Base-by-base conservation (phyloP, 345 rosid species). In the Erysimum cheiranthoides region DNA sequence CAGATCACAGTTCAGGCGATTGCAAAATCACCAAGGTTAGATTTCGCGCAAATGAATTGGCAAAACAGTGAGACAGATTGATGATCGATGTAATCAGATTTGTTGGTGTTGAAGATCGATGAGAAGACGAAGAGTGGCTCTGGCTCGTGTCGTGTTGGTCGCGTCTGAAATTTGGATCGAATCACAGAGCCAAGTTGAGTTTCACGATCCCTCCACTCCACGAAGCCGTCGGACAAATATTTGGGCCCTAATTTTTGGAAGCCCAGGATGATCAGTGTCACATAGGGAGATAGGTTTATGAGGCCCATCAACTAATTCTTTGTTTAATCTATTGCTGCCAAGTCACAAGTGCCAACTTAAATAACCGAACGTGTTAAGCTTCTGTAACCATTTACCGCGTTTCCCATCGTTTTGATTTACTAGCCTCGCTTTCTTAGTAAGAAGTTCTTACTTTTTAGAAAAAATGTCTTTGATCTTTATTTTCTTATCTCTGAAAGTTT, bases 1-100 rank as follows among this genome's bases (percentile, higher is more conserved):
- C 46, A 28, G 71, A 77, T 77, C 80, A 47, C 53, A 71, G 61
- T 35, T 36, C 30, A 68, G 74, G 81, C 67, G 77, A 77, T 54
- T 34, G 32, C 45, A 36, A 46, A 61, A 82, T 75, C 77, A 49
- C 70, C 47, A 32, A 73, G 38, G 10, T 77, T 16, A 0, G 8
- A 43, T 35, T 31, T 60, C 54, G 49, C 28, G 28, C 11, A 30
- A 11, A 8, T 32, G 30, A 57, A 70, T 54, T 39, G 8, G 47
- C 5, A 31, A 61, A 11, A 11, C 8, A 34, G 31, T 46, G 36
- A 68, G 62, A 36, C 0, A 49, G 52, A 75, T 54, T 10, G 54
- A 32, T 51, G 68, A 34, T 54, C 12, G 52, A 43, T 71, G 11
- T 4, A 39, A 60, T 30, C 36, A 49, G 31, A 27, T 8, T 59